Base-by-base conservation (phyloP, 2,329 filamentous ascomycete genomes). In the Claviceps sp. region DNA sequence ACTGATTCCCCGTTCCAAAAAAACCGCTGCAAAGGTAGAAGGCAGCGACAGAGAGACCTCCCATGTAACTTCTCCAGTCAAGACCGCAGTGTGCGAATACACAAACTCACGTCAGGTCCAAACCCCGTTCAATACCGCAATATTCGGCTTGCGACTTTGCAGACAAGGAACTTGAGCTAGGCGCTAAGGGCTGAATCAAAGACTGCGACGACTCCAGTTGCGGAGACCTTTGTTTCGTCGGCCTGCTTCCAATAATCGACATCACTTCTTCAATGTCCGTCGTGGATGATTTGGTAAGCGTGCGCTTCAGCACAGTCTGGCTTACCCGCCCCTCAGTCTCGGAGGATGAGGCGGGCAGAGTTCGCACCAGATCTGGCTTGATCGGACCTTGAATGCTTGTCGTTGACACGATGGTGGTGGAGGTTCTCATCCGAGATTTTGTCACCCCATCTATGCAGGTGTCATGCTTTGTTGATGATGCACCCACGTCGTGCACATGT, bases 121-220 rank as follows among this genome's bases (percentile, higher is more conserved):
- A 36, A 9, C 56, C 49, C n/a, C 59, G 57, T 22, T 66, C 65
- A 42, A 67, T 58, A n/a, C 65, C 65, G 47, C 64, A 62, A 52
- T 67, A 67, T 40, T 44, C 16, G 11, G 55, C 50, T 40, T 20
- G 24, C 26, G 18, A 13, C n/a, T 34, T 49, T 30, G 16, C 30
- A 11, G 52, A 42, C 37, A 46, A 50, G 16, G 24, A 6, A 26
- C 48, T 54, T 43, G 47, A 42, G 24, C 54, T 55, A 38, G 54
- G 52, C 14, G 22, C 41, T 30, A 51, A n/a, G 4, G n/a, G 20
- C 11, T 50, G 34, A 52, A 60, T 9, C 40, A 56, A 24, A 50
- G 14, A 18, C n/a, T 51, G 36, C n/a, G 52, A 44, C 9, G 48
- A 45, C 14, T 42, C 47, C 3, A 50, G n/a, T 38, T 42, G 45